phyloP scores from a whole-genome alignment of 2,329 filamentous ascomycete genomes.

The Nigrograna mackinnonii region DNA sequence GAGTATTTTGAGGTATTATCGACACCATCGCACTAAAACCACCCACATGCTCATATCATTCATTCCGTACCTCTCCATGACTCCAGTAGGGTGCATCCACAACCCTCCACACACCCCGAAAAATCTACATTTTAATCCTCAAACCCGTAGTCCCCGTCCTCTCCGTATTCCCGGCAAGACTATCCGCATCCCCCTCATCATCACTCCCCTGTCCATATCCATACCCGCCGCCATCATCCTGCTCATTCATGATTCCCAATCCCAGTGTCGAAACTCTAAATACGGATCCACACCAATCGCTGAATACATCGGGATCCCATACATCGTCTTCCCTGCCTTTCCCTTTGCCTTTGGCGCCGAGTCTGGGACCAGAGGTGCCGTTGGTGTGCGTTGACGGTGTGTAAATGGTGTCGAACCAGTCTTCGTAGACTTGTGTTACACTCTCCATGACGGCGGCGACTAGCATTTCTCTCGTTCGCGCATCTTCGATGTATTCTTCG shows the following conservation, averaged over 20 bases:
- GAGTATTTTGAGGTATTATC: no score
- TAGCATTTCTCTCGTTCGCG: constrained; percentile 67
- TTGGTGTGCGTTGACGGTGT: constrained; percentile 31
- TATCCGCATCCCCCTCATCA: constrained; percentile 31
- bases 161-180: constrained; percentile 28
- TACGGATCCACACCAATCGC: constrained; percentile 62
- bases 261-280: constrained; percentile 59
- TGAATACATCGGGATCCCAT: constrained; percentile 68
- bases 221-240: constrained; percentile 8
- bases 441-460: constrained; percentile 68
- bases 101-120: no score
- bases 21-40: no score
- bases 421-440: constrained; percentile 65
- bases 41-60: no score
- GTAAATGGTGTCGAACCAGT: constrained; percentile 62
- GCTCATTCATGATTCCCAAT: constrained; percentile 23
- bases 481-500: constrained; percentile 66
- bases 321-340: constrained; percentile 64
- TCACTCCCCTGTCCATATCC: constrained; percentile 25
- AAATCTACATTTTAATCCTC: constrained; percentile 31
- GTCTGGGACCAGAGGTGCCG: constrained; percentile 22
- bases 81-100: no score
- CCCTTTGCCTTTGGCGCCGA: constrained; percentile 52
- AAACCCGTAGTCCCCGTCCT: constrained; percentile 29
- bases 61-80: no score